Conservation (phyloP, 2,329 filamentous ascomycete species). For the Penicillium sp. region DNA sequence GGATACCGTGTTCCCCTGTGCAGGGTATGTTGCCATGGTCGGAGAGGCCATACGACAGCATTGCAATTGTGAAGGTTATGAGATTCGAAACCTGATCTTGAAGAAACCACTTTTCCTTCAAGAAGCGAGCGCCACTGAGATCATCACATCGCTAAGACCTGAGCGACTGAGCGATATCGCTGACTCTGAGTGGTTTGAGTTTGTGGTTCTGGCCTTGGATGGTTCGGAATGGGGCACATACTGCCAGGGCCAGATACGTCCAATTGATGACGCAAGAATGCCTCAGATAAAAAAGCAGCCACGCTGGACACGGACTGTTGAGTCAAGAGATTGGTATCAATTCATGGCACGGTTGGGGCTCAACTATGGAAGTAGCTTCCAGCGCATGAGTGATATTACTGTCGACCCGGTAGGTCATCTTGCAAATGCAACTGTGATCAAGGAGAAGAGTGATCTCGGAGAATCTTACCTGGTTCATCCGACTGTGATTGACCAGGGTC, state of each 20-base stretch:
- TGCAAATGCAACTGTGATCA: constrained; percentile 1
- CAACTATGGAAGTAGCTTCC: constrained; percentile 6
- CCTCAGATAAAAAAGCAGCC: background rate
- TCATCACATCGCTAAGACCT: constrained; percentile 17
- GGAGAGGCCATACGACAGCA: constrained; percentile 40
- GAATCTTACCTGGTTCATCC: constrained; percentile 9
- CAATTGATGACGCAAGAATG: background rate
- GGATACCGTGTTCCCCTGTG: constrained; percentile 44
- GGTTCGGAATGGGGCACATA: constrained; percentile 10
- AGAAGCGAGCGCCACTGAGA: constrained; percentile 12
- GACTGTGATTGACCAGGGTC: constrained; percentile 10
- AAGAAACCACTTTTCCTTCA: constrained; percentile 21
- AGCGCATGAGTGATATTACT: constrained; percentile 6
- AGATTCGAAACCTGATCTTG: constrained; percentile 19
- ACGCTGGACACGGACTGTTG: background rate
- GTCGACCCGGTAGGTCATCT: constrained; percentile 2
- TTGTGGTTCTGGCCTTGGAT: constrained; percentile 8
- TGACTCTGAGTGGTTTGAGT: constrained; percentile 12
- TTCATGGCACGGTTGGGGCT: constrained; percentile 4
- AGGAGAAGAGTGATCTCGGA: background rate
- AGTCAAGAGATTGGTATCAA: constrained; percentile 8
- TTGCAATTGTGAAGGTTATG: background rate
- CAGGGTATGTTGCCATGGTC: constrained; percentile 49
- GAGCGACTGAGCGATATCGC: constrained; percentile 2
- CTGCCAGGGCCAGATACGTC: constrained; percentile 6